Percentiles rank a stretch among this genome's conserved stretches.
phyloP scores from a whole-genome alignment of 164 flowering plant species.

The Vitis vinifera region ASM3070453v1 NC_081812.1:22464001-22464500 shows the following conservation, averaged over 20 bases:
- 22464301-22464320: not conserved
- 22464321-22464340: not conserved
- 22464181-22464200: not conserved
- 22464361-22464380: not conserved
- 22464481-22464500: not conserved
- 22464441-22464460: not conserved
- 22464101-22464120: too few relatives aligned
- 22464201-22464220: not conserved
- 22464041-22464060: too few relatives aligned
- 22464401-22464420: constrained; percentile 27
- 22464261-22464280: not conserved
- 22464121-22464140: too few relatives aligned
- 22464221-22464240: not conserved
- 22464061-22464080: too few relatives aligned
- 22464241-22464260: not conserved
- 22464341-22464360: not conserved
- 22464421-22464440: constrained; percentile 31
- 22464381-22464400: constrained; percentile 2
- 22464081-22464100: too few relatives aligned
- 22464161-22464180: too few relatives aligned
- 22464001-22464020: too few relatives aligned
- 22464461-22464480: not conserved
- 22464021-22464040: too few relatives aligned
- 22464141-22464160: too few relatives aligned
- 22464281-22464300: not conserved